Percentiles rank a stretch among this genome's conserved stretches.
phyloP scores from a whole-genome alignment of 768 basidiomycete species.

The Termitomyces sp. region DNA sequence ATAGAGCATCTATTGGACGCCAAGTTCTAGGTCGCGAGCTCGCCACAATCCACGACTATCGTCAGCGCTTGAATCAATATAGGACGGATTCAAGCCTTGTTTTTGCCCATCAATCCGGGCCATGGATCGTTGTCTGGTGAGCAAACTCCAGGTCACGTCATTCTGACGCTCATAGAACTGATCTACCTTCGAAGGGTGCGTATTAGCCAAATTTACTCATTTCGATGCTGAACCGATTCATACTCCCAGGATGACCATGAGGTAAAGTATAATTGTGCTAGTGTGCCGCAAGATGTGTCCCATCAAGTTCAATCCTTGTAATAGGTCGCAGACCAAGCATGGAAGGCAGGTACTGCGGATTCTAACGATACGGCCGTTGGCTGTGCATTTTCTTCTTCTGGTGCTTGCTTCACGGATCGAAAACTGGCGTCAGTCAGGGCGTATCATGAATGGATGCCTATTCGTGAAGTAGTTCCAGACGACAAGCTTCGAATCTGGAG shows the following conservation, averaged over 20 bases:
- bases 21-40: background rate
- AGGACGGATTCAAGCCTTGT: background rate
- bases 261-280: background rate
- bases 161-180: background rate
- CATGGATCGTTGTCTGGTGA: constrained; percentile 2
- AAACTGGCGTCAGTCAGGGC: constrained; percentile 56
- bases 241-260: background rate
- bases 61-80: background rate
- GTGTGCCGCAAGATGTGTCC: background rate
- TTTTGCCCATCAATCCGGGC: constrained; percentile 3
- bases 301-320: background rate
- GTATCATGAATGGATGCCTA: constrained; percentile 63
- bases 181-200: background rate
- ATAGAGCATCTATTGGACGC: background rate
- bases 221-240: background rate
- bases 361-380: constrained; percentile 37
- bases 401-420: constrained; percentile 41
- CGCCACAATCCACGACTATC: background rate
- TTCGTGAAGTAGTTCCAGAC: constrained; percentile 51
- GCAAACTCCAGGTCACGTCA: background rate
- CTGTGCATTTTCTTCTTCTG: constrained; percentile 48
- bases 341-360: constrained; percentile 1
- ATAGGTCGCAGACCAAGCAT: background rate
- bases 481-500: constrained; percentile 61
- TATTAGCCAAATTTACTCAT: background rate